Percentiles rank a stretch among this genome's conserved stretches.
phyloP scores from a whole-genome alignment of 2,329 filamentous ascomycete genomes.

The Calonectria ilicicola region DNA sequence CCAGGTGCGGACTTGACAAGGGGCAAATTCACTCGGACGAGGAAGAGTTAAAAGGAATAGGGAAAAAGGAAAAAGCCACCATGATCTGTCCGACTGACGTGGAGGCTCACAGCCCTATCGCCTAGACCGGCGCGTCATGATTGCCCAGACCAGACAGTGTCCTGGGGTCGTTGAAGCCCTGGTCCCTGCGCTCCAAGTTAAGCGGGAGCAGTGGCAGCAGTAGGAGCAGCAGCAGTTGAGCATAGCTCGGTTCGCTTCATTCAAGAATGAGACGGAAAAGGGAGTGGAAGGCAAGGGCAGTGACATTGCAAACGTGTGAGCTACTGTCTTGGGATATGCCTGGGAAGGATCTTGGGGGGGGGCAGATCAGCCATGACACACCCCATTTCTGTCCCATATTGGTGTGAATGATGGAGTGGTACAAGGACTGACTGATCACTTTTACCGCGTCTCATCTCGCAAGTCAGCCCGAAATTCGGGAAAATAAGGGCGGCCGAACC shows the following conservation, averaged over 20 bases:
- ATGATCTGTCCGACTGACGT: slow-evolving; percentile 27
- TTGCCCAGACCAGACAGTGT: neutral
- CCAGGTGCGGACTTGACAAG: neutral
- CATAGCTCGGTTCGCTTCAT: neutral
- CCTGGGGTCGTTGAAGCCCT: slow-evolving; percentile 15
- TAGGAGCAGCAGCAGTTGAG: neutral
- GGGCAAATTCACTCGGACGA: neutral
- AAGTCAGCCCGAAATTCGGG: slow-evolving; percentile 3
- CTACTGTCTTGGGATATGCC: neutral
- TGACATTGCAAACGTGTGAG: neutral
- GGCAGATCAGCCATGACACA: neutral
- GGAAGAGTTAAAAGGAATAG: neutral
- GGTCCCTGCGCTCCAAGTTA: slow-evolving; percentile 1
- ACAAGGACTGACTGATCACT: neutral
- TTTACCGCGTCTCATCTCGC: slow-evolving; percentile 4
- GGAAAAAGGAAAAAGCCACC: slow-evolving; percentile 21
- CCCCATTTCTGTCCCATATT: neutral
- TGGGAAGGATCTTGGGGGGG: neutral
- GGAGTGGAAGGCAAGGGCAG: neutral
- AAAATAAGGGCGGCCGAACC: slow-evolving; percentile 1
- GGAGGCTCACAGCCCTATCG: slow-evolving; percentile 34
- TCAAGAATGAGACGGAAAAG: neutral
- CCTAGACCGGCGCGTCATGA: neutral
- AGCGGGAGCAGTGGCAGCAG: neutral
- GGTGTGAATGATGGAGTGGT: neutral